phyloP scores from a whole-genome alignment of 225 moss, liverwort and hornwort species.

The Polytrichum formosum region DNA sequence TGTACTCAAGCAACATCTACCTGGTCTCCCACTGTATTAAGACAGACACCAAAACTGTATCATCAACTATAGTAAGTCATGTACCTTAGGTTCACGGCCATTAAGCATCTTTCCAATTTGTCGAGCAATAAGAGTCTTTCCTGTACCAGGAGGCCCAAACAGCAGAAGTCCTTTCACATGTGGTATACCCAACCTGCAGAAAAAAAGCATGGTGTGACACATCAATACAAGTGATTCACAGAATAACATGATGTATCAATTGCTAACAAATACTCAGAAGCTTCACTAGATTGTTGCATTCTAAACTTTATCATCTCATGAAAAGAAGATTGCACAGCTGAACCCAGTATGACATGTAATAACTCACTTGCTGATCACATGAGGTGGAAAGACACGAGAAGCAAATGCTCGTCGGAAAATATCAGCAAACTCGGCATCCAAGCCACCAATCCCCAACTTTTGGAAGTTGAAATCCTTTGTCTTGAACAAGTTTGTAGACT shows the following conservation, averaged over 20 bases:
- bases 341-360: constrained; percentile 4
- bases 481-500: constrained; percentile 79
- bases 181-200: constrained; percentile 71
- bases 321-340: background rate
- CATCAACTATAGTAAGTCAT: background rate
- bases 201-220: background rate
- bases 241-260: no score
- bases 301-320: background rate
- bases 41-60: background rate
- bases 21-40: no score
- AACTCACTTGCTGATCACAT: constrained; percentile 78
- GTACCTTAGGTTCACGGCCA: constrained; percentile 95
- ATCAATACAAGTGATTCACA: no score
- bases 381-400: constrained; percentile 80
- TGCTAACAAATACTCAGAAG: no score
- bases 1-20: no score
- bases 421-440: constrained; percentile 83
- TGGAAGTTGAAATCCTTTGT: constrained; percentile 89
- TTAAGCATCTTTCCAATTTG: constrained; percentile 96
- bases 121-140: constrained; percentile 92
- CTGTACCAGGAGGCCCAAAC: constrained; percentile 92
- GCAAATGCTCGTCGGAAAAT: constrained; percentile 96
- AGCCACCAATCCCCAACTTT: constrained; percentile 95
- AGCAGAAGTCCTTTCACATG: constrained; percentile 95
- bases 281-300: no score